Evolutionary conservation across 2,329 filamentous ascomycete genomes (phyloP).

Genomic region (Calonectria multiphialidica): DNA sequence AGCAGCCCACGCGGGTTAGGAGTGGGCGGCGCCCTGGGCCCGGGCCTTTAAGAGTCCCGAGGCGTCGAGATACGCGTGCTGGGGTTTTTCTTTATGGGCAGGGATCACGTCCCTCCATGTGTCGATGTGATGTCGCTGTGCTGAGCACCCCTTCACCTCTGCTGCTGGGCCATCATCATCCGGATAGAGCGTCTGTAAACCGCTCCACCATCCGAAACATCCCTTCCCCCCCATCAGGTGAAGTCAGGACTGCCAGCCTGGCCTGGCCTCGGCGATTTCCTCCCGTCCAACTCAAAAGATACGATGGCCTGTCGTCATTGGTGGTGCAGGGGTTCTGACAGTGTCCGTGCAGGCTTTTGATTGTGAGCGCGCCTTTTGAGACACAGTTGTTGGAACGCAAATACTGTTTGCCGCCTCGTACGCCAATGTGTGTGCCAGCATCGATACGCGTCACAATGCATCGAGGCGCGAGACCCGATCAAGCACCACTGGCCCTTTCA

Average conservation of each 20-base stretch:
- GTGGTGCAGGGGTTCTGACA: slow-evolving; percentile 2
- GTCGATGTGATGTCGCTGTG: slow-evolving; percentile 19
- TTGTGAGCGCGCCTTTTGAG: slow-evolving; percentile 11
- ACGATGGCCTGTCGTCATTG: slow-evolving; percentile 11
- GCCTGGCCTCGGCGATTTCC: slow-evolving; percentile 6
- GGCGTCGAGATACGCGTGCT: slow-evolving; percentile 27
- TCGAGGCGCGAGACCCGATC: not conserved
- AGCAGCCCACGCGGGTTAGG: slow-evolving; percentile 35
- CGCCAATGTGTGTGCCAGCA: not conserved
- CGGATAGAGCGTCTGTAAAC: slow-evolving; percentile 20
- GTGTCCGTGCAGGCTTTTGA: not conserved
- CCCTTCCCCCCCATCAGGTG: not conserved
- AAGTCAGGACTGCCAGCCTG: slow-evolving; percentile 10
- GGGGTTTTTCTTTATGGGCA: slow-evolving; percentile 9
- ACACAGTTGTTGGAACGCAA: slow-evolving; percentile 12
- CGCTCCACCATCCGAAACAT: slow-evolving; percentile 4
- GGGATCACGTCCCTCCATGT: slow-evolving; percentile 22
- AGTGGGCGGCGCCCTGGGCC: slow-evolving; percentile 37
- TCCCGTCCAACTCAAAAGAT: slow-evolving; percentile 12
- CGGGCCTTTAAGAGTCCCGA: slow-evolving; percentile 30
- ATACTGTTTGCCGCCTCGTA: slow-evolving; percentile 6
- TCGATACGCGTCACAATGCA: not conserved
- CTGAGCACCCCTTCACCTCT: not conserved
- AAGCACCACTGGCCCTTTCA: not conserved
- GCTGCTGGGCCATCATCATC: not conserved